Evolutionary conservation across 345 rosid genomes (phyloP).

Genomic region (Moricandia arvensis): DNA sequence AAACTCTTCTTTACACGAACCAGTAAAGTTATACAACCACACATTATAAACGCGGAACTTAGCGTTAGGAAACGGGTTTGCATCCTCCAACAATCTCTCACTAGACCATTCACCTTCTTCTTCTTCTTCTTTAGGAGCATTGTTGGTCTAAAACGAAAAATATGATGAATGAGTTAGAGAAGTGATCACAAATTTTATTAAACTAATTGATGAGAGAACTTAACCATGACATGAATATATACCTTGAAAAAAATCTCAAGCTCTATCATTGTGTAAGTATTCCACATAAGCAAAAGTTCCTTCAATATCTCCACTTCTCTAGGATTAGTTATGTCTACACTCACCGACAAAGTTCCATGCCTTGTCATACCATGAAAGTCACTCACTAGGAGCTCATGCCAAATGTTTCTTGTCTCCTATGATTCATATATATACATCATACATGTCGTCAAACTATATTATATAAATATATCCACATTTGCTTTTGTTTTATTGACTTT

Average conservation of each 20-base stretch:
- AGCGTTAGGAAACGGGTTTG: background rate
- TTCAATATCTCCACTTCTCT: constrained; percentile 18
- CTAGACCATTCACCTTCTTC: background rate
- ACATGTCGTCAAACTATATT: background rate
- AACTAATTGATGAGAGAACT: background rate
- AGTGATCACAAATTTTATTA: background rate
- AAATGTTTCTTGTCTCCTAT: constrained; percentile 6
- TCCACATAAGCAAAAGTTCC: constrained; percentile 10
- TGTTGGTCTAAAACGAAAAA: background rate
- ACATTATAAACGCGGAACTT: background rate
- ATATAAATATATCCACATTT: background rate
- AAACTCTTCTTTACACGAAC: background rate
- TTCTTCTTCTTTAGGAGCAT: background rate
- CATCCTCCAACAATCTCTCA: background rate
- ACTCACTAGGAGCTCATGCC: constrained; percentile 13
- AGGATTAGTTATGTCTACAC: constrained; percentile 2
- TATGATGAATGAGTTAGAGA: background rate
- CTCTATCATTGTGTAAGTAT: background rate
- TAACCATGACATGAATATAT: background rate
- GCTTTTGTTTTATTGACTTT: background rate
- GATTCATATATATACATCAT: background rate
- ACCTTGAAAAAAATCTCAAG: background rate
- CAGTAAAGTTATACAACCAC: background rate
- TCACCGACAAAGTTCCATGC: constrained; percentile 5
- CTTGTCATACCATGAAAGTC: background rate